phyloP scores from a whole-genome alignment of 768 basidiomycete genomes.

The Tulasnella sp. region DNA sequence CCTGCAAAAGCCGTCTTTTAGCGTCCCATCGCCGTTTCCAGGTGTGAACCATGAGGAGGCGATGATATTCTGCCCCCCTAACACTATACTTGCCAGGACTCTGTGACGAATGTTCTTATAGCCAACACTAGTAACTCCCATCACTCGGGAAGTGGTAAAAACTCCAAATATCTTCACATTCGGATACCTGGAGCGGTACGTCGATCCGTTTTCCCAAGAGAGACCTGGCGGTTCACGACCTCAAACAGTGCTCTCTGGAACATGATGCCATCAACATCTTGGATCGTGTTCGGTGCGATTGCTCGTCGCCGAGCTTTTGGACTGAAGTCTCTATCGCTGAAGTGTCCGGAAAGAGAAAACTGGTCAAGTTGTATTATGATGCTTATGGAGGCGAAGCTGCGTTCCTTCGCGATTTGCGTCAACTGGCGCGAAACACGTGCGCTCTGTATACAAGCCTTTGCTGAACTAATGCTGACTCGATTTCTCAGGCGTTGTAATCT shows the following conservation, averaged over 20 bases:
- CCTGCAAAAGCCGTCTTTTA: background rate
- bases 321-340: slow-evolving; percentile 6
- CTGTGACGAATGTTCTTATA: background rate
- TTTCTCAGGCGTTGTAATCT: background rate
- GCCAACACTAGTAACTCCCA: background rate
- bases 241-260: background rate
- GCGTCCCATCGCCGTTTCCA: background rate
- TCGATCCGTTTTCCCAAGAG: background rate
- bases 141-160: background rate
- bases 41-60: background rate
- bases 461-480: background rate
- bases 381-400: background rate
- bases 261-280: background rate
- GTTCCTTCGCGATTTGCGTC: background rate
- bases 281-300: background rate
- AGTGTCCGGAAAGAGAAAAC: background rate
- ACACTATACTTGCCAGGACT: background rate
- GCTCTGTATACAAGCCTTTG: background rate
- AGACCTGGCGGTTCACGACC: background rate
- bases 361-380: background rate
- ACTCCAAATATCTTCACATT: background rate
- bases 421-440: slow-evolving; percentile 5
- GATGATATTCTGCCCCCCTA: background rate
- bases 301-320: slow-evolving; percentile 7
- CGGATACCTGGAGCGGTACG: background rate